A percentile compares a stretch with the other conserved stretches of the same genome.
These are phyloP conservation scores for Boletus fagicola DNA, from an alignment of 768 basidiomycete species.

Conservation along the genomic window DNA sequence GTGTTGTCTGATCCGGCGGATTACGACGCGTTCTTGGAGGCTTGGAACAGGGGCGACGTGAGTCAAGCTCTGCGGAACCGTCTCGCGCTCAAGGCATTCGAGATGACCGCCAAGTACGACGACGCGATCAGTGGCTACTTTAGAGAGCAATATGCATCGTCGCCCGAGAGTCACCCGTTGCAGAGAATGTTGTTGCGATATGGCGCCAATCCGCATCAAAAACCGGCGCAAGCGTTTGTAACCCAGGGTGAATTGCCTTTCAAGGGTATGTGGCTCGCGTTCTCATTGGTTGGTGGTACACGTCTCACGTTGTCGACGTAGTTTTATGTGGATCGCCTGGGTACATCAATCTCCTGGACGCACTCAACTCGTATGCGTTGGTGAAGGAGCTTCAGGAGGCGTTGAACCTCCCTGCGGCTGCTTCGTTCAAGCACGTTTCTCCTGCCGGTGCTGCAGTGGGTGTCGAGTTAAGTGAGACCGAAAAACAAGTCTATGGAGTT, in stretches of 20 bases:
- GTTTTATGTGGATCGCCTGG: constrained; percentile 93
- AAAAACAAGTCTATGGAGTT: constrained; percentile 94
- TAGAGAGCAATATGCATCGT: constrained; percentile 90
- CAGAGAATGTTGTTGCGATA: constrained; percentile 89
- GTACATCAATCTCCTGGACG: constrained; percentile 97
- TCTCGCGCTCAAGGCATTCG: constrained; percentile 95
- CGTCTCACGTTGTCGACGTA: constrained; percentile 31
- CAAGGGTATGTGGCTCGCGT: constrained; percentile 56
- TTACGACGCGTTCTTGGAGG: constrained; percentile 76
- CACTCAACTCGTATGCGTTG: constrained; percentile 93
- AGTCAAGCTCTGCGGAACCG: constrained; percentile 68
- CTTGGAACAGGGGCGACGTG: constrained; percentile 76
- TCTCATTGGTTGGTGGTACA: neutral
- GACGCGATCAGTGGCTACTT: constrained; percentile 96
- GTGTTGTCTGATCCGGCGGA: constrained; percentile 88
- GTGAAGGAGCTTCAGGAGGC: constrained; percentile 92
- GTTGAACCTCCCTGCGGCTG: constrained; percentile 87
- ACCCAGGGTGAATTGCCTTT: constrained; percentile 87
- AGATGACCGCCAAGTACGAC: constrained; percentile 94
- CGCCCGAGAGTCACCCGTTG: constrained; percentile 70
- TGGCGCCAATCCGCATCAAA: constrained; percentile 98
- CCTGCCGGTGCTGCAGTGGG: constrained; percentile 97
- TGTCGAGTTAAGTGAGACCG: constrained; percentile 72
- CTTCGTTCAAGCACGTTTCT: constrained; percentile 99
- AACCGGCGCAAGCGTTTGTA: constrained; percentile 96